A percentile compares a stretch with the other conserved stretches of the same genome.
Conservation (phyloP, 805 yeast species). For the Komagataella phaffii region DNA sequence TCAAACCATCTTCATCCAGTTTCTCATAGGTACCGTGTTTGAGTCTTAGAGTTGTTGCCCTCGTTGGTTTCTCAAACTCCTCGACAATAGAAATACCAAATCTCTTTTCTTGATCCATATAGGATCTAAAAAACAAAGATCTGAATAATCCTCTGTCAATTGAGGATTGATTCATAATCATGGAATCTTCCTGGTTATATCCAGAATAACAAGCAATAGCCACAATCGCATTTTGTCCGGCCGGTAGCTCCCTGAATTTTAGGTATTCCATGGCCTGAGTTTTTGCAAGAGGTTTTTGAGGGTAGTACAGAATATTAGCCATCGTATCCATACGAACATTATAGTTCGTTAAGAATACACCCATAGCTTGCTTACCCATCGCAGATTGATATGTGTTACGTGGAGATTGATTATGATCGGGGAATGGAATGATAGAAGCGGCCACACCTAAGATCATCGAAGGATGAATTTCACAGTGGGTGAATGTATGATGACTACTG, state of each 20-base stretch:
- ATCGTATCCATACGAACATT: slow-evolving; percentile 97
- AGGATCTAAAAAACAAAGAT: slow-evolving; percentile 90
- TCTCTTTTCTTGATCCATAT: slow-evolving; percentile 97
- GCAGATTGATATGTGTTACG: slow-evolving; percentile 99
- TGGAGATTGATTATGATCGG: slow-evolving; percentile 98
- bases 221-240: slow-evolving; percentile 97
- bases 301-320: slow-evolving; percentile 96
- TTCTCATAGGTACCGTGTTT: slow-evolving; percentile 98
- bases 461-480: slow-evolving; percentile 98
- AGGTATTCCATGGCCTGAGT: slow-evolving; percentile 96
- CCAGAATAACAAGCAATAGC: slow-evolving; percentile 98
- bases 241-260: slow-evolving; percentile 95
- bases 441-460: slow-evolving; percentile 98
- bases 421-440: slow-evolving; percentile 98
- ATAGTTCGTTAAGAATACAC: slow-evolving; percentile 91
- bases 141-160: slow-evolving; percentile 95
- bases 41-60: slow-evolving; percentile 87
- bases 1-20: slow-evolving; percentile 94
- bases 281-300: slow-evolving; percentile 96
- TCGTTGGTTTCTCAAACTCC: slow-evolving; percentile 92
- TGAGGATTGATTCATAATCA: slow-evolving; percentile 98
- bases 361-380: slow-evolving; percentile 99
- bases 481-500: slow-evolving; percentile 67
- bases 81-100: slow-evolving; percentile 98
- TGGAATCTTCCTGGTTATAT: slow-evolving; percentile 98